These are phyloP conservation scores for Zymoseptoria pseudotritici DNA, from an alignment of 2,329 filamentous ascomycete genomes.

Conservation along the genomic window DNA sequence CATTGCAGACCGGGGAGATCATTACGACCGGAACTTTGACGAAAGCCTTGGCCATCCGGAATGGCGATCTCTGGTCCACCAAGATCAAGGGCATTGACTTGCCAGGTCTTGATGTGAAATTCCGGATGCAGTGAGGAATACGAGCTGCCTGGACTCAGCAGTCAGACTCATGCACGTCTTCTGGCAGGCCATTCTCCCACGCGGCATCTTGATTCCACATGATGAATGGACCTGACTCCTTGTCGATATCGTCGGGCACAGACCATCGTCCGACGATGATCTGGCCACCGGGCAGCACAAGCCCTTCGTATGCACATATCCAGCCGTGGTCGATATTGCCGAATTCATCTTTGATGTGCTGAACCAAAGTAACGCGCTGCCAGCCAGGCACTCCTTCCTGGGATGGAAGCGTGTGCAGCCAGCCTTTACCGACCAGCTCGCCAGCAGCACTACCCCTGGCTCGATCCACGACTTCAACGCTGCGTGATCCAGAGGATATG, in stretches of 20 bases:
- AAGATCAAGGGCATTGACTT: conserved; percentile 15
- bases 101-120: conserved; percentile 14
- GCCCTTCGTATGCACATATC: conserved; percentile 45
- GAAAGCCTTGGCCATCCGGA: conserved; percentile 11
- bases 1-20: conserved; percentile 13
- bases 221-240: conserved; percentile 37
- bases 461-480: no score
- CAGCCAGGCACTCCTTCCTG: conserved; percentile 47
- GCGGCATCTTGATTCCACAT: conserved; percentile 28
- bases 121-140: conserved; percentile 1
- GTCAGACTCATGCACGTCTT: not conserved
- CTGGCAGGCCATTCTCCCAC: not conserved
- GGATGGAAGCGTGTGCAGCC: conserved; percentile 43
- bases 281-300: conserved; percentile 41
- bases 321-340: conserved; percentile 23
- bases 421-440: conserved; percentile 35
- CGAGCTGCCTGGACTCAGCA: not conserved
- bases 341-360: conserved; percentile 36
- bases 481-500: not conserved
- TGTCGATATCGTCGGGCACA: conserved; percentile 28
- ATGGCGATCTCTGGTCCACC: conserved; percentile 16
- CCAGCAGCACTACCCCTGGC: conserved; percentile 3
- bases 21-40: conserved; percentile 19
- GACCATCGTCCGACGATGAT: conserved; percentile 45
- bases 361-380: conserved; percentile 49